Evolutionary conservation across 192 early-diverging fungal species (phyloP).

Genomic region (Backusella circina): DNA sequence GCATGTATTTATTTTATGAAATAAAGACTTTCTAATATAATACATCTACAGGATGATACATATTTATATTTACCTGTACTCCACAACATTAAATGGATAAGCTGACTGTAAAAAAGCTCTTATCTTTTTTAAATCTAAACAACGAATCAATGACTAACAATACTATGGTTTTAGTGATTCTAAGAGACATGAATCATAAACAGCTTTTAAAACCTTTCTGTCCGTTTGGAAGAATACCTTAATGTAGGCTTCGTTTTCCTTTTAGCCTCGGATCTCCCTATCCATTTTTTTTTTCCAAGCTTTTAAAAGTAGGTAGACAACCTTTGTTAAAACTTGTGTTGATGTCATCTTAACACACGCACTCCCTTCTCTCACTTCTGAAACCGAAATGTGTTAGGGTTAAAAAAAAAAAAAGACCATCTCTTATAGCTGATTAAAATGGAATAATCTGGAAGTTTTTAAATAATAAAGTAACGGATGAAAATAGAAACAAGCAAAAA

Average conservation of each 20-base stretch:
- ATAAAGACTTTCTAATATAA: too few relatives aligned
- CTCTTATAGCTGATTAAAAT: too few relatives aligned
- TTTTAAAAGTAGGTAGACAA: neutral
- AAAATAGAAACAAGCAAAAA: neutral
- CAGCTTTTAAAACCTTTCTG: neutral
- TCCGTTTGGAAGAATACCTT: neutral
- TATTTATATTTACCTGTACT: too few relatives aligned
- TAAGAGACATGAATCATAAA: neutral
- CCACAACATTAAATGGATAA: too few relatives aligned
- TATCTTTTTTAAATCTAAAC: too few relatives aligned
- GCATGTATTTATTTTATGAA: neutral
- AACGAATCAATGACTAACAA: too few relatives aligned
- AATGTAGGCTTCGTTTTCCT: neutral
- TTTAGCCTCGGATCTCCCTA: neutral
- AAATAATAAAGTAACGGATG: neutral
- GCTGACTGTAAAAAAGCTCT: too few relatives aligned
- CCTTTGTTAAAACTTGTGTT: neutral
- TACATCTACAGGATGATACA: too few relatives aligned
- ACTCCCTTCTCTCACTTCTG: too few relatives aligned
- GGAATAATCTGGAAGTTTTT: neutral
- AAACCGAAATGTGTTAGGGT: too few relatives aligned
- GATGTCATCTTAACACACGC: neutral
- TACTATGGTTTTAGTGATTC: neutral
- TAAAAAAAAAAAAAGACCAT: too few relatives aligned
- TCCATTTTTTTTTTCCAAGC: neutral